Evolutionary conservation across 805 yeast species (phyloP).

Genomic region (Pichia eremophila): DNA sequence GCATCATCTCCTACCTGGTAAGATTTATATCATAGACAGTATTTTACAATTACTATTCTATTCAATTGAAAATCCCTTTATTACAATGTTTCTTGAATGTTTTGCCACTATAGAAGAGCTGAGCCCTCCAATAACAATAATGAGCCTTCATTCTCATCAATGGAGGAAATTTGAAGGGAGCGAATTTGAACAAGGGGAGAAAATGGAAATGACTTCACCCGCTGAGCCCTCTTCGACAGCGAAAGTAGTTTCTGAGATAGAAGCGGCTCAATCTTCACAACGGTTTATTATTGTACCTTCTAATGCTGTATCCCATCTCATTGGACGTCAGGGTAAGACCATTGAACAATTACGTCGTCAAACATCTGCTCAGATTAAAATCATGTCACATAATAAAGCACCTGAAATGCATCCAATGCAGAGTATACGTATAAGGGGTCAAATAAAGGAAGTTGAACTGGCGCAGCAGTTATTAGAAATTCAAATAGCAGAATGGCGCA

Average conservation of each 20-base stretch:
- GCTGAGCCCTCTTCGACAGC: too few relatives aligned
- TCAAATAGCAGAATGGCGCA: neutral
- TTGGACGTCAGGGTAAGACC: neutral
- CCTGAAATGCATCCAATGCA: neutral
- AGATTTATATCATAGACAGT: neutral
- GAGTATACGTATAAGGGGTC: neutral
- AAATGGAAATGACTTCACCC: too few relatives aligned
- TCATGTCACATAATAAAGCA: neutral
- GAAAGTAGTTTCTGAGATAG: too few relatives aligned
- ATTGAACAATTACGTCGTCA: neutral
- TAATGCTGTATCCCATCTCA: neutral
- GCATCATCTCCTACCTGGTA: neutral
- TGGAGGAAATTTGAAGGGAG: too few relatives aligned
- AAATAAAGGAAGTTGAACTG: neutral
- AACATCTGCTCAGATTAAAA: neutral
- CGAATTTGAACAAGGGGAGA: too few relatives aligned
- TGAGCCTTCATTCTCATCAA: neutral
- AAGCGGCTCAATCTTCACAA: neutral
- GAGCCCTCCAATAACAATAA: neutral
- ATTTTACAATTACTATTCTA: neutral
- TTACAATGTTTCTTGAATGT: neutral
- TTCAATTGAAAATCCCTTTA: neutral
- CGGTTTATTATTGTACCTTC: neutral
- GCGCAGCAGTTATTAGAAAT: neutral
- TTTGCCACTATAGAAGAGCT: neutral